phyloP scores from a whole-genome alignment of 306 rosid genomes.

The Luffa aegyptiaca region DNA sequence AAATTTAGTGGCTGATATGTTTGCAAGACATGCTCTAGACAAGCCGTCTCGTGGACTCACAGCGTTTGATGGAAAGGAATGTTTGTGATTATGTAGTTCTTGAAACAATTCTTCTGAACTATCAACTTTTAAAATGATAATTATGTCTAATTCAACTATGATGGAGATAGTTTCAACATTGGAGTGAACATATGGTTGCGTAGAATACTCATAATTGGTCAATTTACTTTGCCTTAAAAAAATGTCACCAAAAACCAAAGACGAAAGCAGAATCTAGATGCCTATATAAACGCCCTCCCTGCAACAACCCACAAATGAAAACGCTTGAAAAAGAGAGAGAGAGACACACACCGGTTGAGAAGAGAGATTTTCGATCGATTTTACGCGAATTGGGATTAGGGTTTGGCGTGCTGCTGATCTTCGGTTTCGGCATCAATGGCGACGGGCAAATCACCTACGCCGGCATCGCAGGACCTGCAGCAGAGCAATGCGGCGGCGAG shows the following conservation, averaged over 20 bases:
- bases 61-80: too few species aligned
- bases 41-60: too few species aligned
- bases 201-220: not conserved
- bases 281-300: not conserved
- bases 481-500: slow-evolving; percentile 20
- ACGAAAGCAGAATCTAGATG: not conserved
- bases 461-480: slow-evolving; percentile 10
- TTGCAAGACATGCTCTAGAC: too few species aligned
- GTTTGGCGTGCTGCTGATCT: slow-evolving; percentile 13
- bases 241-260: not conserved
- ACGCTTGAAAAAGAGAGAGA: not conserved
- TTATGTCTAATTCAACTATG: too few species aligned
- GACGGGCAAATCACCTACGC: slow-evolving; percentile 13
- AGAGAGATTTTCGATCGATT: not conserved
- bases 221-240: not conserved
- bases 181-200: not conserved
- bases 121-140: too few species aligned
- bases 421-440: slow-evolving; percentile 10
- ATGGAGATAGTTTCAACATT: too few species aligned
- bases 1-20: too few species aligned
- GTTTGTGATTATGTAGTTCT: too few species aligned
- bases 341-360: not conserved
- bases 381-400: not conserved
- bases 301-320: not conserved
- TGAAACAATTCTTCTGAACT: too few species aligned